Percentiles rank a stretch among this genome's conserved stretches.
Evolutionary conservation across 1,139 yeast species (phyloP).

Genomic region (Magnusiomyces ingens): DNA sequence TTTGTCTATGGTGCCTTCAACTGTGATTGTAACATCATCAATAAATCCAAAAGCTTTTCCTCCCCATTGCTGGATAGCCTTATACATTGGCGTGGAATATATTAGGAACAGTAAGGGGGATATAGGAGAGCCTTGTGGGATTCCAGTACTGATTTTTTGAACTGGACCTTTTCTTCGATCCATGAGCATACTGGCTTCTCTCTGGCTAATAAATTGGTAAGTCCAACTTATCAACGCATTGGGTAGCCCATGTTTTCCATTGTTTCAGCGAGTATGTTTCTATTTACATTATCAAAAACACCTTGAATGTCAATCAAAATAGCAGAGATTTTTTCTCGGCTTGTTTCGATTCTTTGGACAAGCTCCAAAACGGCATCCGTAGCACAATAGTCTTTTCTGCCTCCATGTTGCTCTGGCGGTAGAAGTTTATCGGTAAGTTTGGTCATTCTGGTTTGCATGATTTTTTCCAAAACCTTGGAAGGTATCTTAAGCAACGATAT

Average conservation of each 20-base stretch:
- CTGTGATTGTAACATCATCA: neutral
- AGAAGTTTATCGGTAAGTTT: conserved; percentile 5
- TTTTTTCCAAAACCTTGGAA: conserved; percentile 15
- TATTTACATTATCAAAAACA: conserved; percentile 18
- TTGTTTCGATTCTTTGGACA: conserved; percentile 7
- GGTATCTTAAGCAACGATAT: conserved; percentile 16
- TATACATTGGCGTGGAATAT: conserved; percentile 17
- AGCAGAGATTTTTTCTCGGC: conserved; percentile 8
- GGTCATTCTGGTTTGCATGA: conserved; percentile 11
- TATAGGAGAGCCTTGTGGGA: conserved; percentile 21
- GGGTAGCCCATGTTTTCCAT: conserved; percentile 8
- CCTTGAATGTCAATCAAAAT: conserved; percentile 17
- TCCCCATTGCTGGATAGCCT: neutral
- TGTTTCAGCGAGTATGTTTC: conserved; percentile 10
- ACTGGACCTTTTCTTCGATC: neutral
- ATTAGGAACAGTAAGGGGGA: conserved; percentile 19
- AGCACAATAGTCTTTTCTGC: conserved; percentile 15
- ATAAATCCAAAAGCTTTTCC: neutral
- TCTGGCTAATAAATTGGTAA: neutral
- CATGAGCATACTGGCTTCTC: neutral
- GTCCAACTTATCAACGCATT: neutral
- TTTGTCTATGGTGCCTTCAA: neutral
- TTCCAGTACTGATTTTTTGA: conserved; percentile 13
- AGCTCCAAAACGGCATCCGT: conserved; percentile 14
- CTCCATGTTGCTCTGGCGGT: conserved; percentile 16